Evolutionary conservation across 2,329 filamentous ascomycete species (phyloP), one percentile per base, ranked within the genome.

Genomic region (Blastomyces silverae): DNA sequence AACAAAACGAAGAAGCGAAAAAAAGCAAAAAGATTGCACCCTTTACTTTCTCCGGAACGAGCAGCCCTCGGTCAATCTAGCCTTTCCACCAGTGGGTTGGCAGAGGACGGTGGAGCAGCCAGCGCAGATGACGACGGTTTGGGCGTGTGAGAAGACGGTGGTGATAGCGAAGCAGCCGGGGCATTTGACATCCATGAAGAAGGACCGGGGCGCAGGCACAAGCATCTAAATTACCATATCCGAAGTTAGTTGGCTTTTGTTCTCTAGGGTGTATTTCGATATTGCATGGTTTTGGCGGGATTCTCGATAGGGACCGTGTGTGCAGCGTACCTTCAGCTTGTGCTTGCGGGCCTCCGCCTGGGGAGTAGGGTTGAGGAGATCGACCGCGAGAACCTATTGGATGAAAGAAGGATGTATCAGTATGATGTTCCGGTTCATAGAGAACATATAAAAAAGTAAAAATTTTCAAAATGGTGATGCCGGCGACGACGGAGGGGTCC

Each of bases 181-280:
- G 90, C 94, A 99, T 90, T 99, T 99, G 86, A 99, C 94, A 81
- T 99, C 94, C 94, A 99, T 99, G 91, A 99, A 99, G 90, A 97
- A 99, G 74, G 93, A 97, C 81, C 94, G 91, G 77, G 94, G 94
- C 73, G 87, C 89, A 77, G 94, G 94, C 80, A 99, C 94, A 77
- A 99, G 90, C 74, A 87, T 92, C 92, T 95, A 39, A 73, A 69
- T 64, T 56, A 37, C n/a, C 13, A 25, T 50, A 31, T 48, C 42
- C 25, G 37, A 44, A 25, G 37, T 59, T 59, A 59, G 56, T 28
- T 44, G 22, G 17, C 4, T 39, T 15, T 8, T 25, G n/a, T 25
- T 42, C 11, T 34, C 39, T 53, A 37, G 31, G 64, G 64, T 63
- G 64, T 61, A 64, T 73, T 61, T 74, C 11, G 25, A 15, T 31